Base-by-base conservation (phyloP, 2,329 filamentous ascomycete species). In the Cadophora sp. region DNA sequence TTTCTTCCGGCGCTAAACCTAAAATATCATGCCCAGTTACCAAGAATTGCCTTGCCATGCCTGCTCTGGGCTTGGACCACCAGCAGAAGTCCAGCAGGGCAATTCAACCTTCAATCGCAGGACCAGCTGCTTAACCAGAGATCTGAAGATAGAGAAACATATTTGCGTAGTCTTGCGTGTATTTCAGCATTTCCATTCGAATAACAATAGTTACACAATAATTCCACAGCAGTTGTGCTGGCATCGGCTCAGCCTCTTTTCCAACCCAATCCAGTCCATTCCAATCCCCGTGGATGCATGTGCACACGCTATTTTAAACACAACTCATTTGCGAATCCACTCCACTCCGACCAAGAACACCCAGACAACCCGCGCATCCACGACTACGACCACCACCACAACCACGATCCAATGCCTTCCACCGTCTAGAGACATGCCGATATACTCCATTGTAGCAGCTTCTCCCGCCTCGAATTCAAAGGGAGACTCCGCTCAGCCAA, bases 371-470 rank as follows among this genome's bases (percentile, higher is more conserved):
- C 47, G n/a, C 59, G 14, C 20, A 59, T 20, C 45, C 33, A 39
- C 51, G 30, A 33, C 53, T 18, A 24, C 41, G 36, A 36, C 8
- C 20, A 24, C 41, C 22, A 36, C 8, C 20, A 30, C 51, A n/a
- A 33, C 53, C 16, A 24, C 41, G 36, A 36, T 3, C 14, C 45
- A 41, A 51, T 62, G 30, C 47, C 33, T 48, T 51, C 45, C 47
- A 41, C 47, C 47, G 4, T 36, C 33, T 51, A 62, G 53, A 66
- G 62, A 69, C 27, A 71, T 72, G 69, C 67, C 51, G 60, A 70
- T 66, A 70, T 65, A 59, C 64, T 72, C 50, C 48, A 65, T 66
- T 69, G 60, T 67, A 68, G 68, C 51, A 62, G 53, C 55, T 18
- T 56, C 48, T 22, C 60, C 64, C 45, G 39, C 39, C 45, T 53